Evolutionary conservation across 129 eudicot species (phyloP), one percentile per base, ranked within the genome.

Genomic region (Pittosporum tobira): DNA sequence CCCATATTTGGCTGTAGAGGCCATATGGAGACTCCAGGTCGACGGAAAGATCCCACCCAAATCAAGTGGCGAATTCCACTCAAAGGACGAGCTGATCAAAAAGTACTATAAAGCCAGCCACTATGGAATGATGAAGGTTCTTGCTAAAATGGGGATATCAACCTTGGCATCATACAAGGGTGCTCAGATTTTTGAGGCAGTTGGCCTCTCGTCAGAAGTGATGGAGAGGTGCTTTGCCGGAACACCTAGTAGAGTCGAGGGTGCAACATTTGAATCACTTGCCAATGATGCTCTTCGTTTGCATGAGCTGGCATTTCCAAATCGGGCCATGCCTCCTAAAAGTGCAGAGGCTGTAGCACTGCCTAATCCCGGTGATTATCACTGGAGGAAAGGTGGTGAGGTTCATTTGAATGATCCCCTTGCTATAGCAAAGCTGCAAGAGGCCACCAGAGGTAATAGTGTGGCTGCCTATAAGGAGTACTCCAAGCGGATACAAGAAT

Each of bases 121-220:
- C 63, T 93, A 93, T 28, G 99, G 99, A 27, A 93, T 93, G 96
- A 83, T 81, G 88, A 93, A 93, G 64, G 99, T 93, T 62, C 86
- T 93, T 43, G 99, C 99, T n/a, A 93, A 93, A 57, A 93, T 93
- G 99, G 99, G 99, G 1, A 93, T 93, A 25, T 93, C 99, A 15
- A 93, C 99, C 18, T 61, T 93, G 70, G 99, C 99, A 20, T 93
- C 99, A 0, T 93, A 93, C 61, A 93, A 93, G 65, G 99, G 99
- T 21, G 99, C 99, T 15, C 99, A 93, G 64, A 93, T 93, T 18
- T 93, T 93, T 72, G 99, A 93, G 70, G 99, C 96, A 28, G 96
- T 93, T 36, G 99, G 99, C 19, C 81, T 93, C 53, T 93, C 99
- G 23, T 75, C 94, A 4, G 99, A 93, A 67, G 99, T 93, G 20